Evolutionary conservation across 1,284 basidiomycete species (phyloP).

Genomic region (Puccinia polysora): DNA sequence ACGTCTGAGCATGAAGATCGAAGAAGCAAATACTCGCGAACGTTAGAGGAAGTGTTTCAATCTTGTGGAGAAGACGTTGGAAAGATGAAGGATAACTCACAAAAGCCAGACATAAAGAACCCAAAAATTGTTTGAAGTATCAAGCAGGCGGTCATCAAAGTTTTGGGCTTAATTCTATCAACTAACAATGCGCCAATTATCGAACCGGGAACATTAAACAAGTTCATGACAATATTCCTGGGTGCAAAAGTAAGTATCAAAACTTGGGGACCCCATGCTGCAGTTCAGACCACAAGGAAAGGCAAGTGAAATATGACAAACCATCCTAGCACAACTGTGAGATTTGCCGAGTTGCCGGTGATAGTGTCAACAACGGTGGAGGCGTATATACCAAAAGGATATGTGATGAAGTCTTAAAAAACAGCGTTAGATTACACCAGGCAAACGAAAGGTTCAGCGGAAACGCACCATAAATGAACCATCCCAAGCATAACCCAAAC

Average conservation of each 20-base stretch:
- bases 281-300: slow-evolving; percentile 1
- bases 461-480: slow-evolving; percentile 43
- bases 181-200: slow-evolving; percentile 72
- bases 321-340: slow-evolving; percentile 51
- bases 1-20: background rate
- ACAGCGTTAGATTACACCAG: background rate
- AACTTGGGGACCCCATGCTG: background rate
- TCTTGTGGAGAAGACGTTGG: slow-evolving; percentile 35
- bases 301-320: background rate
- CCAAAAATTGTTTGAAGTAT: slow-evolving; percentile 67
- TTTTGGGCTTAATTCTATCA: slow-evolving; percentile 51
- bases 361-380: slow-evolving; percentile 70
- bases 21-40: slow-evolving; percentile 55
- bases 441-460: background rate
- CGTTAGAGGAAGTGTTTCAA: slow-evolving; percentile 45
- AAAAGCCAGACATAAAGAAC: slow-evolving; percentile 74
- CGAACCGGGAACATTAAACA: slow-evolving; percentile 62
- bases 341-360: slow-evolving; percentile 58
- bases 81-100: slow-evolving; percentile 47
- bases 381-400: slow-evolving; percentile 75
- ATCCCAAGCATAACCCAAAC: slow-evolving; percentile 33
- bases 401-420: slow-evolving; percentile 44
- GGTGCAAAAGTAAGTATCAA: background rate
- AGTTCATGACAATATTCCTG: slow-evolving; percentile 55
- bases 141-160: slow-evolving; percentile 34